Evolutionary conservation across 1,139 yeast genomes (phyloP), one percentile per base, ranked within the genome.

Genomic region (Geotrichum carabidarum): DNA sequence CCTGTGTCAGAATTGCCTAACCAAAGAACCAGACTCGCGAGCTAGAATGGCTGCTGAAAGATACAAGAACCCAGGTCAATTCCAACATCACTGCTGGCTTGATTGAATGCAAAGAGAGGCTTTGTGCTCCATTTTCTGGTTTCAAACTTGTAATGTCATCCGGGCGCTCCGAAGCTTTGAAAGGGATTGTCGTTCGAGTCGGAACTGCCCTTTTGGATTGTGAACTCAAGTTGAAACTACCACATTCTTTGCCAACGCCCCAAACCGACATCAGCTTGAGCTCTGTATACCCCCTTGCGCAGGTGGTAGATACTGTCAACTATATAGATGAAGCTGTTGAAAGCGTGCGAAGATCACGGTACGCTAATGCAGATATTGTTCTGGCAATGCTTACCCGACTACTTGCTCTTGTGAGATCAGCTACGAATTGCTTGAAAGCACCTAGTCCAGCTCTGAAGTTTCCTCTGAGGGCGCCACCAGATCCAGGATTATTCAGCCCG

Each of bases 101-200:
- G 12, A 57, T 62, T 30, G 71, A 66, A 45, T 68, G 71, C 50
- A 56, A 64, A 32, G 59, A 59, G 2, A 55, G 66, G 40, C 57
- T 68, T 44, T 62, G 66, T 44, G 63, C 63, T 31, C 62, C 62
- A 40, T 59, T 62, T 14, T 56, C 57, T n/a, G 68, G 63, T 4
- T 64, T 65, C 50, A 67, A 68, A 46, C 63, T 70, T 40, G 73
- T 68, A 14, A 63, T 70, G 57, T 64, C 70, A 9, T 65, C 70
- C 4, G 59, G 64, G 44, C 59, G 68, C 37, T 58, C 66, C 11
- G 72, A 69, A 42, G 63, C 66, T 2, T 59, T 69, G 41, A 69
- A 68, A 49, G 72, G 72, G 18, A 60, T 65, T 18, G 62, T 69
- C 7, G 63, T 65, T 15, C 61, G 71, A 9, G 60, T 61, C 7